Conservation (phyloP, 805 yeast species). For the Yarrowia sp. region DNA sequence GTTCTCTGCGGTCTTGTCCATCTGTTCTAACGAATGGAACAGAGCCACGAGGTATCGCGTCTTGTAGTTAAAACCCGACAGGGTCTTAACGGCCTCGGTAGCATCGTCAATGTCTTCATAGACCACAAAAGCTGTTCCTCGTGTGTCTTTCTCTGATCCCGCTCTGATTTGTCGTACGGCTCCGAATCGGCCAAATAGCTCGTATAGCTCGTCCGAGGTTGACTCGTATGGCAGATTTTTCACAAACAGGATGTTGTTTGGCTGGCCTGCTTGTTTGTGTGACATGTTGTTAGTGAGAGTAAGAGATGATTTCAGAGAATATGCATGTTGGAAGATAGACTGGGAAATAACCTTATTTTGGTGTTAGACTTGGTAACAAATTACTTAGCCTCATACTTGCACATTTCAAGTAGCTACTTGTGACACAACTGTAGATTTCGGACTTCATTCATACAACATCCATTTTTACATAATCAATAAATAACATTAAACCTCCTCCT, state of each 20-base stretch:
- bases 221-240: conserved; percentile 65
- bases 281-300: conserved; percentile 7
- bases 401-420: no score
- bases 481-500: not conserved
- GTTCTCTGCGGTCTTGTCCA: conserved; percentile 47
- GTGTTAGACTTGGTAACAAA: no score
- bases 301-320: not conserved
- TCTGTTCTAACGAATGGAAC: conserved; percentile 56
- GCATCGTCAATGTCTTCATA: conserved; percentile 60
- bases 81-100: conserved; percentile 58
- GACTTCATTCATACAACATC: not conserved
- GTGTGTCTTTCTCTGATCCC: conserved; percentile 53
- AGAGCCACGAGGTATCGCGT: conserved; percentile 65
- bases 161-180: conserved; percentile 61
- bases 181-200: conserved; percentile 63
- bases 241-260: conserved; percentile 55
- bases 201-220: conserved; percentile 57
- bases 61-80: conserved; percentile 66
- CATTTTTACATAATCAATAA: conserved; percentile 1
- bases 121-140: conserved; percentile 63
- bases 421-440: no score
- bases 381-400: no score
- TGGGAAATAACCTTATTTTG: no score
- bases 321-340: not conserved
- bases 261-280: conserved; percentile 43